Conservation (phyloP, 805 yeast genomes). For the Sugiyamaella mastotermitis region DNA sequence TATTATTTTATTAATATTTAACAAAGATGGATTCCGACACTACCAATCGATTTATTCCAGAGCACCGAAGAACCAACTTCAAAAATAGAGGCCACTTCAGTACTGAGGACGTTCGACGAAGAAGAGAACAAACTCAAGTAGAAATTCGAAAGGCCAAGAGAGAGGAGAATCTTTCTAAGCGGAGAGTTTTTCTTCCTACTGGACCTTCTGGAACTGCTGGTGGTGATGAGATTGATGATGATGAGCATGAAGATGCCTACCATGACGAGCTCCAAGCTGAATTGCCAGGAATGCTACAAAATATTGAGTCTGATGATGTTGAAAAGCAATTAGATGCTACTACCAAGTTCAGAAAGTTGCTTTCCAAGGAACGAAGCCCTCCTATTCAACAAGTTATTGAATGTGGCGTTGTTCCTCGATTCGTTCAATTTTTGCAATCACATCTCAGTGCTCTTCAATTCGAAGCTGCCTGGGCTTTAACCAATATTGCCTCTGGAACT, state of each 20-base stretch:
- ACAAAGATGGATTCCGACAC: slow-evolving; percentile 23
- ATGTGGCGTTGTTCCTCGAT: slow-evolving; percentile 86
- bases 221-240: slow-evolving; percentile 48
- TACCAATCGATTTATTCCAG: slow-evolving; percentile 71
- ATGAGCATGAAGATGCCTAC: slow-evolving; percentile 39
- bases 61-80: slow-evolving; percentile 93
- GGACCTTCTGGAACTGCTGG: slow-evolving; percentile 25
- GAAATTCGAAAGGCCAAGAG: slow-evolving; percentile 94
- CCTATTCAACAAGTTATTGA: slow-evolving; percentile 92
- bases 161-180: slow-evolving; percentile 88
- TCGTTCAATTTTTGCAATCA: slow-evolving; percentile 76
- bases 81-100: slow-evolving; percentile 91
- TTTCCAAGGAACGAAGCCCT: slow-evolving; percentile 91
- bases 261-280: slow-evolving; percentile 39
- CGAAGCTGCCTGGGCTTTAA: slow-evolving; percentile 99
- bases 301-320: slow-evolving; percentile 66
- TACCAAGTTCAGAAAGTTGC: slow-evolving; percentile 84
- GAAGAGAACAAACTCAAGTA: slow-evolving; percentile 96
- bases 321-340: slow-evolving; percentile 85
- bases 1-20: too few relatives aligned
- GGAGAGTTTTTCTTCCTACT: slow-evolving; percentile 48
- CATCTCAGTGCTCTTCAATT: slow-evolving; percentile 82
- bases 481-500: slow-evolving; percentile 93
- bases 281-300: slow-evolving; percentile 79
- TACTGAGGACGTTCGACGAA: slow-evolving; percentile 93